Conservation (phyloP, 2,329 filamentous ascomycete genomes). For the Apiospora kogelbergensis region DNA sequence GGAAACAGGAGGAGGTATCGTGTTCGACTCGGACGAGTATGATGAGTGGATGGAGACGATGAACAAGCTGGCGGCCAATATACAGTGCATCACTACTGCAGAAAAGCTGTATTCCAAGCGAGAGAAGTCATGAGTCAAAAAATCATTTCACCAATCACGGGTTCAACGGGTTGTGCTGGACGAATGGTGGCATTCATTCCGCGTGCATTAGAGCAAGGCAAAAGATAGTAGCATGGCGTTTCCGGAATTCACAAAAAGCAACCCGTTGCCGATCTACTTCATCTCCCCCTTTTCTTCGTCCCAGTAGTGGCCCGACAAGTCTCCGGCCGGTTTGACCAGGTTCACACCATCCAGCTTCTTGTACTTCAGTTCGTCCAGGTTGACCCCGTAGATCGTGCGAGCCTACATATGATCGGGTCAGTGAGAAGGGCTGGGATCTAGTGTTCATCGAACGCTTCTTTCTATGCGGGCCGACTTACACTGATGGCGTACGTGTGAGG, state of each 20-base stretch:
- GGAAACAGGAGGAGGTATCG: conserved; percentile 73
- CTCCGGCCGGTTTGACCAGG: conserved; percentile 31
- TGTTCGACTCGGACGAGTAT: conserved; percentile 87
- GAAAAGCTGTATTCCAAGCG: conserved; percentile 61
- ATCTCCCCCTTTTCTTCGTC: conserved; percentile 30
- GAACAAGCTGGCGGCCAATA: conserved; percentile 91
- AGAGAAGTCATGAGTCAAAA: conserved; percentile 22
- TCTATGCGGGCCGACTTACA: conserved; percentile 30
- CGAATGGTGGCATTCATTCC: conserved; percentile 1
- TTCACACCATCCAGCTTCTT: conserved; percentile 37
- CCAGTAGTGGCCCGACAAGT: conserved; percentile 38
- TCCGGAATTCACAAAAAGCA: conserved; percentile 1
- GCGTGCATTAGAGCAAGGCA: neutral
- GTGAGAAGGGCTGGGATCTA: neutral
- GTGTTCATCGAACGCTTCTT: neutral
- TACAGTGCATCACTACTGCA: conserved; percentile 81
- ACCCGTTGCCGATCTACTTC: conserved; percentile 17
- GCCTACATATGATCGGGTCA: conserved; percentile 26
- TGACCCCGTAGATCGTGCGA: conserved; percentile 41
- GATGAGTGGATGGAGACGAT: conserved; percentile 95
- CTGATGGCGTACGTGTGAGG: conserved; percentile 42
- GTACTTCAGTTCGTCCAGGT: conserved; percentile 39
- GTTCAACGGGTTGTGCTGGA: neutral
- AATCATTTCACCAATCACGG: conserved; percentile 5
- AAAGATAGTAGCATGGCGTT: conserved; percentile 8